Evolutionary conservation across 768 basidiomycete genomes (phyloP), one percentile per base, ranked within the genome.

Genomic region (Boletus rufocinnamomeus): DNA sequence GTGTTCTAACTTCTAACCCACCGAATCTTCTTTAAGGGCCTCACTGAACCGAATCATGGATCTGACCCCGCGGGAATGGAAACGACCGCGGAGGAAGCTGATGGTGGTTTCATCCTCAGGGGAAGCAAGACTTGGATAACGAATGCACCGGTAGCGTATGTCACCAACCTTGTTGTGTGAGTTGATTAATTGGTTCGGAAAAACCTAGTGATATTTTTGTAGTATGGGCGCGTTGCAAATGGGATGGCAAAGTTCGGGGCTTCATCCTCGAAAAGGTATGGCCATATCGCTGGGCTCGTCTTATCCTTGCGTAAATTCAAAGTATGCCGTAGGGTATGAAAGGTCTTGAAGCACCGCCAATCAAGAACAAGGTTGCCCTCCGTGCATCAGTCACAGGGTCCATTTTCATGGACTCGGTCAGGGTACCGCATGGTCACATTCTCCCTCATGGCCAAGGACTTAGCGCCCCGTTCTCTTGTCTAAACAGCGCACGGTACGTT

Each of bases 61-160:
- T 98, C 95, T 2, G 96, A 98, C 66, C 95, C 95, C 17, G 88
- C 87, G n/a, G 86, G 88, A n/a, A 98, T 98, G 96, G 92, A 95
- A 68, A 97, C 96, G 1, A 87, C 82, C 28, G 96, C 94, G 13
- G 85, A 84, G 60, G 93, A 97, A 72, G 79, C 80, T 0, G 88
- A 89, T 54, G 93, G 93, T 14, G 94, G 93, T 5, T 98, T 87
- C 73, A 74, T 91, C 27, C 69, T 98, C 52, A 90, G 86, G 62
- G 96, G 96, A 52, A 90, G 90, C 74, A 98, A 98, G 79, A 98
- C 94, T 0, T 98, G 96, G 96, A 98, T 98, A 69, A 85, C 93
- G 16, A 97, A 97, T 69, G 85, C 95, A 1, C 94, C 95, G 10
- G 85, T 91, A 54, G 93, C 95, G 87, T 92, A 69, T 74, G 87